Conservation (phyloP, 768 basidiomycete genomes). For the Pisolithus sp. region DNA sequence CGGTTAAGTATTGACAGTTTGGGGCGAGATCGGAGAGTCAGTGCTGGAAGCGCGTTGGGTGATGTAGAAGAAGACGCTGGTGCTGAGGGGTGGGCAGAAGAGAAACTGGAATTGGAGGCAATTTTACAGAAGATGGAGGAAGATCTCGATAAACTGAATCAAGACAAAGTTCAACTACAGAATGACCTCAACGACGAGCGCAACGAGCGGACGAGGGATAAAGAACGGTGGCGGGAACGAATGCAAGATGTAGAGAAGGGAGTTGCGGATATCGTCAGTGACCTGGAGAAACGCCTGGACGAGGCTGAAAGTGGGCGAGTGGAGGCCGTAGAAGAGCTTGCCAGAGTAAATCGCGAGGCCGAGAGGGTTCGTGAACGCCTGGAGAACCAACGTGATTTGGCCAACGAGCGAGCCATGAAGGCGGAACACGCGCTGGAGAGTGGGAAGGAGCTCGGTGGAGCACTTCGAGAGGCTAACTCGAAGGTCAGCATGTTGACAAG, state of each 20-base stretch:
- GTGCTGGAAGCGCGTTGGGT: constrained; percentile 47
- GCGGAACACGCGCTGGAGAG: constrained; percentile 59
- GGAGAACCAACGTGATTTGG: constrained; percentile 48
- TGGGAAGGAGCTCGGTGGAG: constrained; percentile 62
- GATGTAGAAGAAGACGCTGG: constrained; percentile 57
- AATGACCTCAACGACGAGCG: constrained; percentile 48
- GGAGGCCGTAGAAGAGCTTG: constrained; percentile 34
- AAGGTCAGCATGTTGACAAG: constrained; percentile 47
- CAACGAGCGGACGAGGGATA: constrained; percentile 55
- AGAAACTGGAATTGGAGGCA: constrained; percentile 51
- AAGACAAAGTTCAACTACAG: constrained; percentile 42
- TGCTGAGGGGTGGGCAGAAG: constrained; percentile 66
- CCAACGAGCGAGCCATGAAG: constrained; percentile 54
- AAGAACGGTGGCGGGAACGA: constrained; percentile 62
- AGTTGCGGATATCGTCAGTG: constrained; percentile 59
- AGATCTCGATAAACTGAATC: constrained; percentile 34
- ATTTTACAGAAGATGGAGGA: constrained; percentile 34
- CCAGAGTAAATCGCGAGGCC: constrained; percentile 36
- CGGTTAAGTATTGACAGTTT: constrained; percentile 23
- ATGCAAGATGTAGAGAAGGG: constrained; percentile 69
- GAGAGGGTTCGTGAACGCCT: constrained; percentile 40
- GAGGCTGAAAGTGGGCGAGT: constrained; percentile 44
- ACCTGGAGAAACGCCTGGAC: constrained; percentile 51
- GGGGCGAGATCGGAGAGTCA: constrained; percentile 41
- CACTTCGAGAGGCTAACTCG: constrained; percentile 60